phyloP scores from a whole-genome alignment of 139 green algal genomes.

The Volvox reticuliferus region DNA sequence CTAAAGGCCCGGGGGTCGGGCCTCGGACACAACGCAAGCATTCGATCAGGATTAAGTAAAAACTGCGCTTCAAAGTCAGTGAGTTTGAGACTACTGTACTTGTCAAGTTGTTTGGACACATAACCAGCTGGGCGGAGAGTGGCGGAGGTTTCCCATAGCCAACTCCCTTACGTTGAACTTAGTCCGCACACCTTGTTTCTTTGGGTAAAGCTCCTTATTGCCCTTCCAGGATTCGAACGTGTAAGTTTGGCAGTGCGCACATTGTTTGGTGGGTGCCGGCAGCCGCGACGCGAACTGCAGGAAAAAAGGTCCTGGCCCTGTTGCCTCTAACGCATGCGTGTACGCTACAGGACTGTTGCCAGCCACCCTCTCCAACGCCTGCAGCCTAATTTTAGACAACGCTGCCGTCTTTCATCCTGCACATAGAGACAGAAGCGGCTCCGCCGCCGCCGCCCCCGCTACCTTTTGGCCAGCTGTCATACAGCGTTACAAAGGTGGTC shows the following conservation, averaged over 20 bases:
- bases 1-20: constrained; percentile 26
- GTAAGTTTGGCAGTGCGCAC: no score
- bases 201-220: neutral
- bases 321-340: no score
- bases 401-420: no score
- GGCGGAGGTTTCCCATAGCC: neutral
- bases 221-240: neutral
- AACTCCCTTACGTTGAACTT: neutral
- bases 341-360: neutral
- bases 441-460: neutral
- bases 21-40: constrained; percentile 16
- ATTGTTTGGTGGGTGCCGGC: no score
- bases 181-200: neutral
- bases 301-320: no score
- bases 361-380: neutral
- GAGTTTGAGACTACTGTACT: no score
- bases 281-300: no score
- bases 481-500: no score
- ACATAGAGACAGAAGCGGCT: neutral
- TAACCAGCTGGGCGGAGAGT: no score
- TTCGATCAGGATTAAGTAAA: neutral
- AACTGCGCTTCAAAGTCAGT: no score
- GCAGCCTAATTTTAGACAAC: no score
- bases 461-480: neutral
- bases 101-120: no score